Percentiles rank a stretch among this genome's conserved stretches.
phyloP scores from a whole-genome alignment of 768 basidiomycete genomes.

The Leccinum boreale region DNA sequence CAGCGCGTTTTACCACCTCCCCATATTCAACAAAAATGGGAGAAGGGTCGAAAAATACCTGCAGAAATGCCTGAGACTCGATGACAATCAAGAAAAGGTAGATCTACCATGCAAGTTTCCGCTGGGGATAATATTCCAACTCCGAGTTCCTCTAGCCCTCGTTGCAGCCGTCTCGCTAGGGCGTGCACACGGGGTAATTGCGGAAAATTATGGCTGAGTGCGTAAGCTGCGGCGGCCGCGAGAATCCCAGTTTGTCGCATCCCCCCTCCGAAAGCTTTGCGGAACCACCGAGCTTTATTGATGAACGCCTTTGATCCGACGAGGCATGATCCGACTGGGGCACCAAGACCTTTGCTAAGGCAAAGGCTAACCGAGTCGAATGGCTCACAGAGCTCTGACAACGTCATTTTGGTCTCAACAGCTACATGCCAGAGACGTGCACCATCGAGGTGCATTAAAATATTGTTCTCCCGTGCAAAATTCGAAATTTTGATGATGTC shows the following conservation, averaged over 20 bases:
- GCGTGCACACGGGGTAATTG: conserved; percentile 70
- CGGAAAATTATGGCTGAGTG: conserved; percentile 80
- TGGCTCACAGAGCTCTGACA: conserved; percentile 79
- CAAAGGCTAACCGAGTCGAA: conserved; percentile 93
- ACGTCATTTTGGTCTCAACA: conserved; percentile 58
- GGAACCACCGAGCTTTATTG: conserved; percentile 75
- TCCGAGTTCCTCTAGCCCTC: conserved; percentile 69
- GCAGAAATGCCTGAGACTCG: neutral
- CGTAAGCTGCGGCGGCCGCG: conserved; percentile 81
- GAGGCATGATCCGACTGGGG: conserved; percentile 80
- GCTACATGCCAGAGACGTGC: conserved; percentile 97
- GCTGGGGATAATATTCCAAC: conserved; percentile 66
- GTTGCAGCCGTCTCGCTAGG: conserved; percentile 67
- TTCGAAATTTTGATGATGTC: conserved; percentile 82
- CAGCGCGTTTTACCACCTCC: conserved; percentile 64
- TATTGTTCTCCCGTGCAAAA: conserved; percentile 62
- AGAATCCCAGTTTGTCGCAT: conserved; percentile 92
- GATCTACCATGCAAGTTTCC: conserved; percentile 90
- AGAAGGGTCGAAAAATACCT: conserved; percentile 83
- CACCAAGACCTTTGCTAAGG: conserved; percentile 95
- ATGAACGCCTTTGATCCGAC: conserved; percentile 82
- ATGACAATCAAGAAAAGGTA: neutral
- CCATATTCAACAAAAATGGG: conserved; percentile 64
- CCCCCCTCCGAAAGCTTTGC: conserved; percentile 93
- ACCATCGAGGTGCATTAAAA: conserved; percentile 90